These are phyloP conservation scores for Breynia disticha DNA, from an alignment of 441 rosid species.

Conservation along the genomic window DNA sequence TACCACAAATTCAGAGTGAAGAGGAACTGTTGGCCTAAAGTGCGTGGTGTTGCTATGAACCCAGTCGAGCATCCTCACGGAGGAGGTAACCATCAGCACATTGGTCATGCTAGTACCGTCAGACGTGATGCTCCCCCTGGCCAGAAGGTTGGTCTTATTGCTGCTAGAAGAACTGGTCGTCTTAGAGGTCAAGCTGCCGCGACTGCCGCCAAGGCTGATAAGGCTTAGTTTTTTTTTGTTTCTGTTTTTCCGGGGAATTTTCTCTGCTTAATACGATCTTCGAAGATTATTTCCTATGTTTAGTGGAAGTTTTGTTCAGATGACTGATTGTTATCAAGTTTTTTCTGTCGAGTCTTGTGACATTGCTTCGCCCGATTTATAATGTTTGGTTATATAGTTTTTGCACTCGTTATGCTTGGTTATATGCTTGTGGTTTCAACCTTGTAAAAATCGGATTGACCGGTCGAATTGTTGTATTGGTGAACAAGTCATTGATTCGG, in stretches of 20 bases:
- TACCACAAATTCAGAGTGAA: slow-evolving; percentile 85
- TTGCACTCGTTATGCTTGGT: too few relatives aligned
- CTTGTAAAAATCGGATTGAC: too few relatives aligned
- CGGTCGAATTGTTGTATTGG: too few relatives aligned
- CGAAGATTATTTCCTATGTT: background rate
- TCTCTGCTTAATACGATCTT: background rate
- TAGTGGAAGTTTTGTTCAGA: slow-evolving; percentile 1
- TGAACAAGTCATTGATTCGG: too few relatives aligned
- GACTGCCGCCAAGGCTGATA: slow-evolving; percentile 65
- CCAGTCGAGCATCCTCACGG: slow-evolving; percentile 99
- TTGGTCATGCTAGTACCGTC: slow-evolving; percentile 89
- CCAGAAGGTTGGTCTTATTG: slow-evolving; percentile 91
- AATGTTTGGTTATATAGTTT: too few relatives aligned
- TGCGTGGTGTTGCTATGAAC: slow-evolving; percentile 97
- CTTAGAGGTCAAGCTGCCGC: slow-evolving; percentile 97
- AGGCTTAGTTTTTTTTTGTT: slow-evolving; percentile 19
- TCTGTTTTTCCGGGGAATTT: background rate
- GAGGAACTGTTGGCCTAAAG: slow-evolving; percentile 99
- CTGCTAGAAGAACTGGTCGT: slow-evolving; percentile 91
- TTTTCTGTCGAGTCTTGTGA: background rate
- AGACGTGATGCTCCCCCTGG: slow-evolving; percentile 94
- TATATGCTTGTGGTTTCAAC: too few relatives aligned
- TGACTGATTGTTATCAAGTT: background rate
- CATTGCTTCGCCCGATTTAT: too few relatives aligned
- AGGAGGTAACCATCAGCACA: slow-evolving; percentile 96